These are phyloP conservation scores for Capronia coronata DNA, from an alignment of 2,329 filamentous ascomycete genomes.

Conservation along the genomic window DNA sequence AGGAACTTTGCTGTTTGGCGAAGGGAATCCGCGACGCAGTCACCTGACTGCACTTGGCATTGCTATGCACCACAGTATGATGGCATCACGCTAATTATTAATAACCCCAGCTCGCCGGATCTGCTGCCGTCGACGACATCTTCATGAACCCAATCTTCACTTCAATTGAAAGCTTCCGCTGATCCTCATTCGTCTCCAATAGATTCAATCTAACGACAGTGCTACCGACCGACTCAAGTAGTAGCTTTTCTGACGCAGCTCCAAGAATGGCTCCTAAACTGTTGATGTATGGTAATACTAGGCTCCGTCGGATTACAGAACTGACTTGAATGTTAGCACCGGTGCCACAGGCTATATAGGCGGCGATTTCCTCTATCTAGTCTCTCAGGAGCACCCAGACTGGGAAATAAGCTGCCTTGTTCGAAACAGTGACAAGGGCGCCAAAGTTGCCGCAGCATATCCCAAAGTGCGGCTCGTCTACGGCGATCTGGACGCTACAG, in stretches of 20 bases:
- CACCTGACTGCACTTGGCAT: not conserved
- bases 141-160: not conserved
- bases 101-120: too few relatives aligned
- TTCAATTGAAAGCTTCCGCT: too few relatives aligned
- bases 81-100: too few relatives aligned
- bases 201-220: too few relatives aligned
- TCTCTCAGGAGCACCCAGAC: constrained; percentile 43
- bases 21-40: not conserved
- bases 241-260: not conserved
- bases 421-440: constrained; percentile 40
- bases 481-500: constrained; percentile 38
- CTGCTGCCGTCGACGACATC: not conserved
- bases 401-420: constrained; percentile 43
- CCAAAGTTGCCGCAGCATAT: constrained; percentile 36
- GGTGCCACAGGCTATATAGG: constrained; percentile 51
- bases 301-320: not conserved
- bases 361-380: constrained; percentile 45
- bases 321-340: constrained; percentile 30
- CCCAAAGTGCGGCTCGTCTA: constrained; percentile 39
- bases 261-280: constrained; percentile 10
- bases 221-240: too few relatives aligned
- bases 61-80: not conserved
- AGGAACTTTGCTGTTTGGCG: not conserved
- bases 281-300: not conserved
- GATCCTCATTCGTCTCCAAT: too few relatives aligned